Evolutionary conservation across 2,329 filamentous ascomycete genomes (phyloP), one percentile per base, ranked within the genome.

Genomic region (Furcasterigmium furcatum): DNA sequence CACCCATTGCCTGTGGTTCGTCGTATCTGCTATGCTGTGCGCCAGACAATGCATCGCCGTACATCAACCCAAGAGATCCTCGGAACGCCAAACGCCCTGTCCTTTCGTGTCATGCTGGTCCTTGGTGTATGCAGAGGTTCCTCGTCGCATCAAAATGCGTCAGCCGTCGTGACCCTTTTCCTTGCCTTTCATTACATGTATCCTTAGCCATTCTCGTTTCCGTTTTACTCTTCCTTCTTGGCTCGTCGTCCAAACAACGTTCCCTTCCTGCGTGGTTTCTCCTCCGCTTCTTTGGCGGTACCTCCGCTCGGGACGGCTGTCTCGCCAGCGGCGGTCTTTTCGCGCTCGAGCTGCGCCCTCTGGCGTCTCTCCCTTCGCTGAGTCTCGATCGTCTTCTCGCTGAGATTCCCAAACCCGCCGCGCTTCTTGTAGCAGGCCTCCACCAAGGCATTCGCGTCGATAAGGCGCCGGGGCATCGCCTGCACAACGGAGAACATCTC

Each of bases 401-500:
- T 91, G 16, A 96, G 72, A 57, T 91, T 85, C 7, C 84, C 86
- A 55, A 92, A 91, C 5, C 88, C 88, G 58, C 91, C 88, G 40
- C 86, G 80, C 35, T 88, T 82, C 53, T 84, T 83, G 62, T 94
- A 91, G 52, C 88, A 95, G 9, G 88, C 79, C 52, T 95, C 90
- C 71, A 96, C 81, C 13, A 97, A 71, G 3, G 72, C 71, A 56
- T 95, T 96, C 45, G 87, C 86, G 63, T 97, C 90, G 18, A 96
- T 66, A 58, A 96, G 77, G 44, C 79, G 80, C 44, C 92, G 79
- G 1, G 92, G 92, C 24, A 95, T 82, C 2, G 84, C 84, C 70
- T 97, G 92, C 22, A 97, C 91, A 4, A 95, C 84, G 60, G 95
- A 90, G 65, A 96, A 96, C 57, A 96, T 90, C 69, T 97, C 92